Evolutionary conservation across 768 basidiomycete species (phyloP).

Genomic region (Hypholoma sublateritium): DNA sequence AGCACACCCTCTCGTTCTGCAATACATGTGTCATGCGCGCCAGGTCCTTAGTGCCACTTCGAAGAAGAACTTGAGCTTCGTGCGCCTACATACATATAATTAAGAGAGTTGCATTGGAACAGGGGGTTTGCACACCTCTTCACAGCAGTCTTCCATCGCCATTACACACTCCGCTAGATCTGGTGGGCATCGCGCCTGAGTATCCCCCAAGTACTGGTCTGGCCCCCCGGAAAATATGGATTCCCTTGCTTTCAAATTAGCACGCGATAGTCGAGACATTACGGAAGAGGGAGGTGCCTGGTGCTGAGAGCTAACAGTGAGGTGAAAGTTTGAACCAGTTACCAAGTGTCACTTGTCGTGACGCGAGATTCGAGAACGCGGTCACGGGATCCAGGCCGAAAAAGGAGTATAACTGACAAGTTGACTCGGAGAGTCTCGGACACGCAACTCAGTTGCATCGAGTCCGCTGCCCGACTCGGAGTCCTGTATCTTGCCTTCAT

Average conservation of each 20-base stretch:
- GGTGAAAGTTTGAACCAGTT: neutral
- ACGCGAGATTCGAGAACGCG: too few relatives aligned
- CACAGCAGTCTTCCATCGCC: slow-evolving; percentile 80
- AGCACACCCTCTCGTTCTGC: slow-evolving; percentile 60
- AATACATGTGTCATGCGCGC: slow-evolving; percentile 69
- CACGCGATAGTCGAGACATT: slow-evolving; percentile 52
- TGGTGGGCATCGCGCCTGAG: slow-evolving; percentile 65
- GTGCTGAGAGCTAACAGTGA: neutral
- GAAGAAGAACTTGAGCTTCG: slow-evolving; percentile 67
- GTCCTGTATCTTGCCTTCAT: too few relatives aligned
- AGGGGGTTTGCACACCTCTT: slow-evolving; percentile 49
- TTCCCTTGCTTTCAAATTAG: slow-evolving; percentile 57
- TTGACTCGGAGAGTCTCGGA: too few relatives aligned
- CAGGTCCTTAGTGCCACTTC: slow-evolving; percentile 70
- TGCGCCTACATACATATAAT: slow-evolving; percentile 42
- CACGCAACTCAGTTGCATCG: too few relatives aligned
- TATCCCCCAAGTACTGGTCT: slow-evolving; percentile 64
- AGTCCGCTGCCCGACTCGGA: too few relatives aligned
- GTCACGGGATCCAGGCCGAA: too few relatives aligned
- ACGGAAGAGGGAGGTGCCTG: neutral
- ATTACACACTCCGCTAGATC: slow-evolving; percentile 74
- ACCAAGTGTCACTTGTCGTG: neutral
- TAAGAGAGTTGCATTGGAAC: neutral
- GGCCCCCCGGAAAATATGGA: slow-evolving; percentile 72
- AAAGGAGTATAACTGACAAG: too few relatives aligned